These are phyloP conservation scores for Diaporthe batatas DNA, from an alignment of 2,329 filamentous ascomycete species.

Conservation along the genomic window DNA sequence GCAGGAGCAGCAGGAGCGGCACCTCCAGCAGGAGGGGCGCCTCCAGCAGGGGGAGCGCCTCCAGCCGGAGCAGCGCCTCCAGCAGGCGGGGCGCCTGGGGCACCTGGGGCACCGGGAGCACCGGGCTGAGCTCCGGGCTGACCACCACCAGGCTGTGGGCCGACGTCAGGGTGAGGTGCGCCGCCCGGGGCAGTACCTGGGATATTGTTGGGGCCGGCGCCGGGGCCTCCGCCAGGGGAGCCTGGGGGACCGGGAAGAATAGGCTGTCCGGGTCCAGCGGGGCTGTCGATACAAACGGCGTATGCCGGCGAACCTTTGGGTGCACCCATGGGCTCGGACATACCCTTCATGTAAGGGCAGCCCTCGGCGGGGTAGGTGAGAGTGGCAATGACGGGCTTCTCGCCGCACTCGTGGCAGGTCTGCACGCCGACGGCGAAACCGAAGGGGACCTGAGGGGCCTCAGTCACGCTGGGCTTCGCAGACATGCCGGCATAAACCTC, in stretches of 20 bases:
- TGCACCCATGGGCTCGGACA: slow-evolving; percentile 24
- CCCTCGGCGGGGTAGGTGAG: slow-evolving; percentile 26
- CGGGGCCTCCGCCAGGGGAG: too few species aligned
- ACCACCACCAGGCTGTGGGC: too few species aligned
- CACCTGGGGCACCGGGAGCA: background rate
- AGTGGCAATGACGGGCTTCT: slow-evolving; percentile 25
- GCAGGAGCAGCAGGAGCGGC: background rate
- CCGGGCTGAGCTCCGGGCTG: background rate
- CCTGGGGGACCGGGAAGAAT: background rate
- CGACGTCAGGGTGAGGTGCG: too few species aligned
- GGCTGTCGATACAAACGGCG: background rate
- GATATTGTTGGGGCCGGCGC: too few species aligned
- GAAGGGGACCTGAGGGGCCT: slow-evolving; percentile 16
- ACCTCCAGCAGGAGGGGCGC: background rate
- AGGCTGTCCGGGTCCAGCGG: background rate
- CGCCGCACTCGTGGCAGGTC: slow-evolving; percentile 28
- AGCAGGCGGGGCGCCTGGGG: background rate
- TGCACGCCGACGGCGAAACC: slow-evolving; percentile 27
- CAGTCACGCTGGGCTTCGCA: slow-evolving; percentile 25
- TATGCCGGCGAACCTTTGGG: slow-evolving; percentile 17
- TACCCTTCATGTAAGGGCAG: slow-evolving; percentile 28
- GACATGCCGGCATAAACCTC: slow-evolving; percentile 35
- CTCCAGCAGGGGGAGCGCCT: background rate
- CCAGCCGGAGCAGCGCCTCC: too few species aligned
- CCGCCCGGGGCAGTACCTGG: too few species aligned